Evolutionary conservation across 495 filamentous ascomycete species (phyloP).

Genomic region (Penicillium flavigenum): DNA sequence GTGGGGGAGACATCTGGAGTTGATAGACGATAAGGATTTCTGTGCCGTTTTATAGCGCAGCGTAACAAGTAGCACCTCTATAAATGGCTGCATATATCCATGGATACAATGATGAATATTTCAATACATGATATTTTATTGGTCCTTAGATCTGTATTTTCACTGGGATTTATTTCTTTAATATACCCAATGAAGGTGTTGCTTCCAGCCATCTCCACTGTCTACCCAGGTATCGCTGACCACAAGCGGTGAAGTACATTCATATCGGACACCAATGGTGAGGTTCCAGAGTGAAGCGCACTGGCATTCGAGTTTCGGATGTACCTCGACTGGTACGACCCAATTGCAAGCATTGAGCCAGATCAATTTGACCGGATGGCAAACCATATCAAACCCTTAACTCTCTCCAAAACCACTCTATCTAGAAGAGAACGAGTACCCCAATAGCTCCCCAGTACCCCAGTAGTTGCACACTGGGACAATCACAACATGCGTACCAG

Average conservation of each 20-base stretch:
- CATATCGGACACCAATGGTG: not conserved
- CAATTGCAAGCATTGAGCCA: not conserved
- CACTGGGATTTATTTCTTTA: not conserved
- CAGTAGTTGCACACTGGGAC: not conserved
- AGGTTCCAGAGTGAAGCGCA: not conserved
- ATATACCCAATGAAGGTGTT: not conserved
- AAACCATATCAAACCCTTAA: not conserved
- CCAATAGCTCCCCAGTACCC: too few species aligned
- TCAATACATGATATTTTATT: not conserved
- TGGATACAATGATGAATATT: not conserved
- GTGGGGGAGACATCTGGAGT: not conserved
- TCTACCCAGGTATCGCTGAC: not conserved
- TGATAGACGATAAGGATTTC: slow-evolving; percentile 24
- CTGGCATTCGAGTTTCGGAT: too few species aligned
- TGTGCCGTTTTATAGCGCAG: slow-evolving; percentile 1
- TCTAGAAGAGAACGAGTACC: too few species aligned
- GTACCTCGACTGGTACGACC: not conserved
- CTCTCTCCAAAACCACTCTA: not conserved
- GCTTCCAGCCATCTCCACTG: not conserved
- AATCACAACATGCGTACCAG: not conserved
- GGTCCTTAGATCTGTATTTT: not conserved
- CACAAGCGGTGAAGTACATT: too few species aligned
- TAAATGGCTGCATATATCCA: not conserved
- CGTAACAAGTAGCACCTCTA: not conserved
- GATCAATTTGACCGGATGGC: not conserved